Evolutionary conservation across 2,329 filamentous ascomycete genomes (phyloP).

Genomic region (Colletotrichum musae): DNA sequence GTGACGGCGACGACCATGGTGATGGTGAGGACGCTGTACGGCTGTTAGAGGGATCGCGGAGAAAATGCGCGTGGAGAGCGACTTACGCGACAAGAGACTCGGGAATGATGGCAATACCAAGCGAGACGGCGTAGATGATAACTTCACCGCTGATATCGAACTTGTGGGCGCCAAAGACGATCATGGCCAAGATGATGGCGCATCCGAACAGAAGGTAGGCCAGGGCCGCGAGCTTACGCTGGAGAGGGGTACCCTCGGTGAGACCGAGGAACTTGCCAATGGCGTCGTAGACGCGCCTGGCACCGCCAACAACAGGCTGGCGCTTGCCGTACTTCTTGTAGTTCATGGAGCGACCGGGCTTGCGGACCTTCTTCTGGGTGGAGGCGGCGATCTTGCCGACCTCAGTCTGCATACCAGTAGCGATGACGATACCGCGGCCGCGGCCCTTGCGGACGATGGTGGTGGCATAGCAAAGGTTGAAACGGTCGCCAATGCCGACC

Average conservation of each 20-base stretch:
- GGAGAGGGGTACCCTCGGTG: constrained; percentile 80
- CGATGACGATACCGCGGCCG: constrained; percentile 79
- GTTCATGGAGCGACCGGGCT: constrained; percentile 69
- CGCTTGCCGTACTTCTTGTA: constrained; percentile 67
- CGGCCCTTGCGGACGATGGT: constrained; percentile 81
- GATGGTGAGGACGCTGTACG: constrained; percentile 72
- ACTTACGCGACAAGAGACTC: constrained; percentile 74
- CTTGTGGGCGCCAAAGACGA: constrained; percentile 71
- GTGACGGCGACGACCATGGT: constrained; percentile 78
- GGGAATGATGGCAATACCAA: constrained; percentile 74
- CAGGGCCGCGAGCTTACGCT: constrained; percentile 83
- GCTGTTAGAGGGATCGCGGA: constrained; percentile 36
- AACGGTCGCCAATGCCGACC: constrained; percentile 78
- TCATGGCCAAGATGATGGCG: constrained; percentile 70
- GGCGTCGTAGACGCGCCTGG: constrained; percentile 63
- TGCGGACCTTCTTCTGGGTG: constrained; percentile 66
- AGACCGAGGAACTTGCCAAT: constrained; percentile 72
- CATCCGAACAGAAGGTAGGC: constrained; percentile 83
- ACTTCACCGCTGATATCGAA: constrained; percentile 67
- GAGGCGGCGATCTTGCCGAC: constrained; percentile 78
- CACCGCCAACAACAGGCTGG: constrained; percentile 62
- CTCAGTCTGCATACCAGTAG: constrained; percentile 80
- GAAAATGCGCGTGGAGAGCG: too few relatives aligned
- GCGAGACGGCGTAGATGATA: constrained; percentile 70
- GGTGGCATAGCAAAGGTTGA: constrained; percentile 83